Evolutionary conservation across 495 filamentous ascomycete species (phyloP).

Genomic region (Neurospora sp.): DNA sequence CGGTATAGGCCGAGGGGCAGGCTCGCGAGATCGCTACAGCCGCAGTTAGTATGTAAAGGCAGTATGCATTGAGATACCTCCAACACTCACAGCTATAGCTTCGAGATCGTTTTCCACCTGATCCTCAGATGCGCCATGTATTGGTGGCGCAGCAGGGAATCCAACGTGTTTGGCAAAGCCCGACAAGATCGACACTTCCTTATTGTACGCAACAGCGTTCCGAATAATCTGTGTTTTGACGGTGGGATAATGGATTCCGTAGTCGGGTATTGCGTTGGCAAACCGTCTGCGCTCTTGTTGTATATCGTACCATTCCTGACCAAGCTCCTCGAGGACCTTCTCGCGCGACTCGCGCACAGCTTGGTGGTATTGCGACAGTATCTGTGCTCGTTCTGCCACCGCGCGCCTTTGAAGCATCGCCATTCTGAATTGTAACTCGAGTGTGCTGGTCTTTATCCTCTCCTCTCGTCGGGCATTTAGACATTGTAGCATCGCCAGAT

Average conservation of each 20-base stretch:
- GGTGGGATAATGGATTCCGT: slow-evolving; percentile 61
- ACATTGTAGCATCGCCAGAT: slow-evolving; percentile 72
- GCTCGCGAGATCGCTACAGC: slow-evolving; percentile 30
- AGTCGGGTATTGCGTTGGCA: slow-evolving; percentile 73
- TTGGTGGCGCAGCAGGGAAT: slow-evolving; percentile 86
- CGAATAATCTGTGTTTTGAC: slow-evolving; percentile 60
- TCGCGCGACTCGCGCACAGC: slow-evolving; percentile 72
- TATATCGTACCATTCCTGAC: slow-evolving; percentile 80
- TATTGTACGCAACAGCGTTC: slow-evolving; percentile 81
- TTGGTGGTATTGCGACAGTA: slow-evolving; percentile 82
- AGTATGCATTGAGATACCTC: neutral
- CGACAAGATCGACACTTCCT: slow-evolving; percentile 81
- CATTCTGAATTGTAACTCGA: slow-evolving; percentile 60
- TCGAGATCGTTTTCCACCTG: slow-evolving; percentile 81
- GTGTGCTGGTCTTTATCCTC: slow-evolving; percentile 64
- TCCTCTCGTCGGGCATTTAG: slow-evolving; percentile 71
- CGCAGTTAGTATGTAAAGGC: neutral
- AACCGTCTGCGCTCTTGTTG: slow-evolving; percentile 80
- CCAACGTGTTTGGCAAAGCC: slow-evolving; percentile 90
- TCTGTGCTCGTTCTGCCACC: slow-evolving; percentile 69
- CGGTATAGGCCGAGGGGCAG: slow-evolving; percentile 4
- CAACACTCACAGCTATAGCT: slow-evolving; percentile 70
- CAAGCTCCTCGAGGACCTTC: slow-evolving; percentile 62
- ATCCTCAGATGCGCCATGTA: slow-evolving; percentile 56
- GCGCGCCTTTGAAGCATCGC: slow-evolving; percentile 60